phyloP scores from a whole-genome alignment of 2,329 filamentous ascomycete species.

The Plenodomus lindquistii region DNA sequence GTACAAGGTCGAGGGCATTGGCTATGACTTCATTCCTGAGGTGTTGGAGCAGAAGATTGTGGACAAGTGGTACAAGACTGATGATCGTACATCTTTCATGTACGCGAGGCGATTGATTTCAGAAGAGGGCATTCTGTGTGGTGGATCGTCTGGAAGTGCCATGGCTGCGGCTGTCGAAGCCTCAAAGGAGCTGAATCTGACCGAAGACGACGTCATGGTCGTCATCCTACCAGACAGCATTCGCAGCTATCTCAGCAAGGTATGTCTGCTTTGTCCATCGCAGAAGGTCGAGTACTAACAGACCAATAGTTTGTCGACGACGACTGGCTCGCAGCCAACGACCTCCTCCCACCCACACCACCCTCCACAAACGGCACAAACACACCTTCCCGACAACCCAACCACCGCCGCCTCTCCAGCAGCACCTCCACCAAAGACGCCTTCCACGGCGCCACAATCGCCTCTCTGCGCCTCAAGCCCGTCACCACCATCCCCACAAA shows the following conservation, averaged over 20 bases:
- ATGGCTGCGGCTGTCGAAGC: constrained; percentile 81
- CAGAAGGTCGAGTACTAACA: constrained; percentile 16
- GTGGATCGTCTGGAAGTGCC: constrained; percentile 90
- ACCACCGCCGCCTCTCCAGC: constrained; percentile 45
- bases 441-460: constrained; percentile 78
- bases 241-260: constrained; percentile 92
- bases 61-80: constrained; percentile 98
- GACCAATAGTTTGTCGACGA: constrained; percentile 79
- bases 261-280: constrained; percentile 28
- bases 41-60: constrained; percentile 80
- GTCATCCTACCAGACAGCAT: constrained; percentile 95
- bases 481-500: constrained; percentile 79
- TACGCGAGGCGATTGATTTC: constrained; percentile 88
- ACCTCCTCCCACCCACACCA: constrained; percentile 72
- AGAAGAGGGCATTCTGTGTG: constrained; percentile 91
- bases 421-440: constrained; percentile 60
- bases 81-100: constrained; percentile 86
- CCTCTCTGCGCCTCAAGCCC: constrained; percentile 84
- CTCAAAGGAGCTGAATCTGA: constrained; percentile 74
- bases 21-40: constrained; percentile 97
- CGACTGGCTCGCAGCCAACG: constrained; percentile 97
- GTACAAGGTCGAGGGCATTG: constrained; percentile 98
- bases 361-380: constrained; percentile 36
- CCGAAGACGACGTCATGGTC: constrained; percentile 84
- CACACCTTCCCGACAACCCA: constrained; percentile 13